Evolutionary conservation across 73 alveolate genomes (phyloP), one percentile per base, ranked within the genome.

Genomic region (Paramecium biaurelia): DNA sequence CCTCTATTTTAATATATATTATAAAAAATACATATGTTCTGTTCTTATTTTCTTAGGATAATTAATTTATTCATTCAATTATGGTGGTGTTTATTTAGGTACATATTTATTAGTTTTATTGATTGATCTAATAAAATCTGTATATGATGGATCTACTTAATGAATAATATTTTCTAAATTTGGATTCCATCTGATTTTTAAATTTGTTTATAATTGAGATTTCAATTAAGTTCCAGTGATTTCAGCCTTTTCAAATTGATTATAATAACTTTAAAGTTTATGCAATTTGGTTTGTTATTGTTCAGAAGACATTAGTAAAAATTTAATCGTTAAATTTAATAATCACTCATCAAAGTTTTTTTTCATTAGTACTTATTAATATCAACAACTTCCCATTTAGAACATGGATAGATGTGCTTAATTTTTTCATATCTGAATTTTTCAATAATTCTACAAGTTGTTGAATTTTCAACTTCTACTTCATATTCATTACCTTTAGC

Each of bases 371-470:
- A 79, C 37, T 79, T 79, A 34, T 30, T 45, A 14, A 79, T 45
- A 43, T 79, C 90, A 42, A 45, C 90, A 23, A 20, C 28, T 14
- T 79, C 90, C 90, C 76, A 79, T 45, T 30, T 79, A 0, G 90
- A 79, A 45, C 90, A 79, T 26, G 90, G 90, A 79, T 79, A 79
- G 12, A 79, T 79, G 14, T 79, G 90, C 23, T 79, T 79, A 0
- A 76, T 76, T 79, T 79, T 79, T 41, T 79, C 90, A 79, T 79
- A 79, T 45, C 56, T 79, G 32, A 43, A 79, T 45, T 79, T 79
- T 45, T 79, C 90, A 12, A 79, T 79, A n/a, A 79, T 79, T 15
- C 28, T 79, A 23, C 70, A 41, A 6, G 74, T 79, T 0, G 90
- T 79, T 45, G 41, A 42, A 15, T 79, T 79, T 58, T 76, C 89